Evolutionary conservation across 768 basidiomycete species (phyloP).

Genomic region (Mycena haematopus): DNA sequence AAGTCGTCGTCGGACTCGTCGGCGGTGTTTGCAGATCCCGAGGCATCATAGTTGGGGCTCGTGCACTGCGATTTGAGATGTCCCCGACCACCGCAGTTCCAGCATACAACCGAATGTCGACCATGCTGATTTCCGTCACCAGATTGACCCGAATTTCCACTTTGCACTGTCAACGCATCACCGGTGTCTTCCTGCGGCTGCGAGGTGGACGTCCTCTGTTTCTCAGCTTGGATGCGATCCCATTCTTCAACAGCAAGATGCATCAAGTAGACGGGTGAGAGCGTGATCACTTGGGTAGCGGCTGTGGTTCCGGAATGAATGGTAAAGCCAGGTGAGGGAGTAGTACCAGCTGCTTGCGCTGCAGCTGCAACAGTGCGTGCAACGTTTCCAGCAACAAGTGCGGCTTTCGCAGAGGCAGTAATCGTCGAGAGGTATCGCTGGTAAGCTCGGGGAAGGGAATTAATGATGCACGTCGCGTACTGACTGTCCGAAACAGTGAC

Average conservation of each 20-base stretch:
- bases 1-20: too few species aligned
- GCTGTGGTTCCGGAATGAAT: slow-evolving; percentile 4
- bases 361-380: slow-evolving; percentile 2
- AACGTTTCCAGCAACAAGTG: slow-evolving; percentile 1
- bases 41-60: too few species aligned
- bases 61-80: too few species aligned
- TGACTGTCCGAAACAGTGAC: slow-evolving; percentile 13
- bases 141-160: too few species aligned
- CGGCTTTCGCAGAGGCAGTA: slow-evolving; percentile 6
- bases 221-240: background rate
- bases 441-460: slow-evolving; percentile 16
- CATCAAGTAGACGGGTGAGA: slow-evolving; percentile 3
- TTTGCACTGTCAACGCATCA: too few species aligned
- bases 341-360: slow-evolving; percentile 8
- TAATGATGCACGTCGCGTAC: slow-evolving; percentile 19
- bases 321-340: slow-evolving; percentile 2
- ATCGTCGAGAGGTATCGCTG: slow-evolving; percentile 10
- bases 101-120: too few species aligned
- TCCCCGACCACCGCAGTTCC: too few species aligned
- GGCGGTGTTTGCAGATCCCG: too few species aligned
- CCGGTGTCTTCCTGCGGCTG: too few species aligned
- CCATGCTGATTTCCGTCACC: too few species aligned
- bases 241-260: slow-evolving; percentile 11
- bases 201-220: too few species aligned
- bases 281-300: slow-evolving; percentile 3